Conservation (phyloP, 305 asterid species). For the Fraxinus xanthoxyloides region DNA sequence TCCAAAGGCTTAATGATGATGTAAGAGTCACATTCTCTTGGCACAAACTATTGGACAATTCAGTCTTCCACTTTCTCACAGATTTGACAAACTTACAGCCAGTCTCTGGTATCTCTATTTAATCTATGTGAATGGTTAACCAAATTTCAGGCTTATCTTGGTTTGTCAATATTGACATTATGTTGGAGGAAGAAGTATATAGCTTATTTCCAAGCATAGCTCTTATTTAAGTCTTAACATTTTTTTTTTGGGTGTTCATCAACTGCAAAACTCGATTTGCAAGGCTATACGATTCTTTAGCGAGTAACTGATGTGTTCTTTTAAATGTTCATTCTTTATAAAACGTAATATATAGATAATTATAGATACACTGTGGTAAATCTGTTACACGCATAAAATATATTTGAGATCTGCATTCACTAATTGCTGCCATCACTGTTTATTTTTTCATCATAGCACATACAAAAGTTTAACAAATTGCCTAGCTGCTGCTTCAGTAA, state of each 20-base stretch:
- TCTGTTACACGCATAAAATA: neutral
- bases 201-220: neutral
- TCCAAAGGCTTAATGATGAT: constrained; percentile 33
- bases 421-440: neutral
- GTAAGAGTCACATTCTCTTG: constrained; percentile 31
- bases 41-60: constrained; percentile 22
- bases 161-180: neutral
- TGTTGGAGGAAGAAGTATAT: neutral
- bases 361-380: neutral
- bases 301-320: neutral
- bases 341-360: neutral
- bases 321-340: neutral
- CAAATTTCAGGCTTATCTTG: constrained; percentile 15
- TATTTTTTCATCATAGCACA: neutral
- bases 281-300: neutral
- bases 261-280: neutral
- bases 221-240: neutral
- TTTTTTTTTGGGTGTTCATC: neutral
- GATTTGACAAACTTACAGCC: constrained; percentile 26
- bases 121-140: neutral
- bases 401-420: neutral
- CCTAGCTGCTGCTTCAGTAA: neutral
- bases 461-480: neutral
- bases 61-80: constrained; percentile 26
- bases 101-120: constrained; percentile 27